phyloP scores from a whole-genome alignment of 2,329 filamentous ascomycete species.

The Epichloe glyceriae region DNA sequence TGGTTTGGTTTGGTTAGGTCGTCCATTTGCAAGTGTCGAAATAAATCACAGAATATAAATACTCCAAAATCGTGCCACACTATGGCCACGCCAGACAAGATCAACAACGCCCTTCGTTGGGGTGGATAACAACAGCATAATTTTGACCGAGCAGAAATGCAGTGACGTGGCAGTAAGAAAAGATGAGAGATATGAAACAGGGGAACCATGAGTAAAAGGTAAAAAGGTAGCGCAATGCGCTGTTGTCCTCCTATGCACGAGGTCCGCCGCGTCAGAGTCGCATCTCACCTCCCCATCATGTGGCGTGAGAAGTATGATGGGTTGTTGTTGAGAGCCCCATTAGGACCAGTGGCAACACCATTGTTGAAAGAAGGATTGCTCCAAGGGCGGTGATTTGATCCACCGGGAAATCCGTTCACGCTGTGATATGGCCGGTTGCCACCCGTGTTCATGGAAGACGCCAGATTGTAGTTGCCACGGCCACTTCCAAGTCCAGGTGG shows the following conservation, averaged over 20 bases:
- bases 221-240: neutral
- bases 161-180: neutral
- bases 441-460: constrained; percentile 10
- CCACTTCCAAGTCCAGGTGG: constrained; percentile 53
- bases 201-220: neutral
- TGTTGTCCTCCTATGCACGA: neutral
- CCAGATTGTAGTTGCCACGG: constrained; percentile 13
- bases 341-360: constrained; percentile 11
- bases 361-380: constrained; percentile 12
- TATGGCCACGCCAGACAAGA: neutral
- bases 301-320: constrained; percentile 18
- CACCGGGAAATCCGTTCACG: constrained; percentile 9
- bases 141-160: neutral
- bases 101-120: neutral
- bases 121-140: neutral
- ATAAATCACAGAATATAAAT: neutral
- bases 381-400: constrained; percentile 14
- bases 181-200: neutral
- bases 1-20: too few species aligned
- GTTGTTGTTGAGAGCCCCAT: constrained; percentile 8
- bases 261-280: too few species aligned
- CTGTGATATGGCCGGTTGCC: constrained; percentile 7
- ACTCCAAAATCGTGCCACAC: neutral
- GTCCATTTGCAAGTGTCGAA: neutral
- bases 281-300: constrained; percentile 21